phyloP scores from a whole-genome alignment of 768 basidiomycete species.

The Rhodotorula paludigena region DNA sequence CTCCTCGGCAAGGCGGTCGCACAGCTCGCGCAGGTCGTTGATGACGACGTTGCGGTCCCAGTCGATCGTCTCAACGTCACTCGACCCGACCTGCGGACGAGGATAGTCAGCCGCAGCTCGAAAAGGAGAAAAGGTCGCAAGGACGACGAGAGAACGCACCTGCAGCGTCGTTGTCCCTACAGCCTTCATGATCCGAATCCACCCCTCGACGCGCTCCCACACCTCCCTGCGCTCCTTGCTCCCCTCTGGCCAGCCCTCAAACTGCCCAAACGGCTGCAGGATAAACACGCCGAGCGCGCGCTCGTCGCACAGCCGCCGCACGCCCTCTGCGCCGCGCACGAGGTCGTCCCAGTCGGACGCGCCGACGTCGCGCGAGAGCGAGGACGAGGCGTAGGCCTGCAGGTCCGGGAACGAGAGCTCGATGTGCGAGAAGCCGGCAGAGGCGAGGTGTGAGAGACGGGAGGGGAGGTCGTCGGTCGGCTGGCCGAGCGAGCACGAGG shows the following conservation, averaged over 20 bases:
- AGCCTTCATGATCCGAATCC: slow-evolving; percentile 41
- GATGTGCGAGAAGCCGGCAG: slow-evolving; percentile 39
- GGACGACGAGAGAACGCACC: slow-evolving; percentile 19
- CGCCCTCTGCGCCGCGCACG: slow-evolving; percentile 11
- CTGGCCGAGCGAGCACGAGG: slow-evolving; percentile 16
- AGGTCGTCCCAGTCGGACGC: slow-evolving; percentile 30
- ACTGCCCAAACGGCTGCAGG: slow-evolving; percentile 43
- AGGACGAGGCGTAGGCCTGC: slow-evolving; percentile 23
- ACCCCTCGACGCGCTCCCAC: slow-evolving; percentile 19
- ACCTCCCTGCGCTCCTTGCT: slow-evolving; percentile 28
- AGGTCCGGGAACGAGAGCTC: slow-evolving; percentile 41
- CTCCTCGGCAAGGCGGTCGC: slow-evolving; percentile 33
- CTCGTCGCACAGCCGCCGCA: slow-evolving; percentile 10
- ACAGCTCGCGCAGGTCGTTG: slow-evolving; percentile 37
- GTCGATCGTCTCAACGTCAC: slow-evolving; percentile 27
- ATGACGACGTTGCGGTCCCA: slow-evolving; percentile 22
- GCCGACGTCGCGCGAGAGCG: slow-evolving; percentile 3
- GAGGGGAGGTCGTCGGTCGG: slow-evolving; percentile 7
- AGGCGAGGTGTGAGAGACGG: slow-evolving; percentile 25
- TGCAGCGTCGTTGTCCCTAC: slow-evolving; percentile 39
- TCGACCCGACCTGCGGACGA: slow-evolving; percentile 30
- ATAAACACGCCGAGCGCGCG: slow-evolving; percentile 31
- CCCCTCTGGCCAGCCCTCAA: slow-evolving; percentile 41
- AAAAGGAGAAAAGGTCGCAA: not conserved
- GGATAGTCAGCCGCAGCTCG: not conserved